Base-by-base conservation (phyloP, 257 asterid genomes). In the Solanum neorickii region DNA sequence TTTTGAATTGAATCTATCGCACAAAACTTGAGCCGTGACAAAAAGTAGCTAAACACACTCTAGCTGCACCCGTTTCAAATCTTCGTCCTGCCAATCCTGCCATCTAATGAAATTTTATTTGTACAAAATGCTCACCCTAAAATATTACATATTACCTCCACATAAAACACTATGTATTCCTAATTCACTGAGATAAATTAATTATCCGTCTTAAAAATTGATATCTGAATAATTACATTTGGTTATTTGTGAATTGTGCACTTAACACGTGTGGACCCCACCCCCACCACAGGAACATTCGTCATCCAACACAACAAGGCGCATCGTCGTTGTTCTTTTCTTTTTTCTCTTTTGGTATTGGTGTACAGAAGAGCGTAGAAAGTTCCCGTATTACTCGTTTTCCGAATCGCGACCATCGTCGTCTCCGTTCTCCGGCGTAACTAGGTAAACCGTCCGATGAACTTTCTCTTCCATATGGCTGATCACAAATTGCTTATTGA, bases 31-130 rank as follows among this genome's bases (percentile, higher is more conserved):
- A 33, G 35, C 5, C 35, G 5, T 33, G 5, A 33, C 35, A 33
- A 33, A 0, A 33, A 33, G 0, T 33, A 3, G 1, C 35, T 0
- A 33, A 33, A 33, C 35, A 0, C 35, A 33, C 35, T 33, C 35
- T 33, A 33, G 35, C 35, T 33, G 1, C 35, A 33, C 35, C 35
- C 5, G 1, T 31, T 31, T 3, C 33, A 3, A 31, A 31, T 31
- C 33, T 31, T 33, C 4, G 5, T 33, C 35, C 35, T 33, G 5
- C 35, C 5, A 3, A 33, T 33, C 35, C 35, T 33, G 5, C 33
- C 35, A 0, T 33, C 35, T 33, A 33, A 33, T 33, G 35, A 35
- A 35, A 35, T 35, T 35, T 35, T 3, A 35, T 5, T 35, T 5
- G 37, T 5, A 35, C 37, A 35, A 5, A 35, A 35, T 35, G 6